Evolutionary conservation across 1,139 yeast genomes (phyloP).

Genomic region (Yamadazyma blattariae): DNA sequence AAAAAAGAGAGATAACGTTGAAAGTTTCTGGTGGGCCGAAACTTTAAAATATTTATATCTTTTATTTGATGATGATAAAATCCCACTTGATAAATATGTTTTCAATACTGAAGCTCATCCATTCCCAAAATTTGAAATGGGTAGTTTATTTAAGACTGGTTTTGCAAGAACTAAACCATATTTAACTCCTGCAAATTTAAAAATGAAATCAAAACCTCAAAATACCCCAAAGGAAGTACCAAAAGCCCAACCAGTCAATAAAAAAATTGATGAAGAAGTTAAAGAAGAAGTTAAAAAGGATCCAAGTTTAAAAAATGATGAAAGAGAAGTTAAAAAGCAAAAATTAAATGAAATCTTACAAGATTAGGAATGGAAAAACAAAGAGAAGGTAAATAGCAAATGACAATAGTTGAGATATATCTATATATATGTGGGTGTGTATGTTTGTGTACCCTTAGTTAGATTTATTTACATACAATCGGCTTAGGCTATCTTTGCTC

Average conservation of each 20-base stretch:
- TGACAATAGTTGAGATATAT: no score
- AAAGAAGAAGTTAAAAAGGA: conserved; percentile 34
- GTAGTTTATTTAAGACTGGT: conserved; percentile 58
- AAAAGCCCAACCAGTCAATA: conserved; percentile 44
- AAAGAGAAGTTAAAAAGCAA: conserved; percentile 22
- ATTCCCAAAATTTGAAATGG: conserved; percentile 66
- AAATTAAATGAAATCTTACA: conserved; percentile 24
- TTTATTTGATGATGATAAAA: conserved; percentile 64
- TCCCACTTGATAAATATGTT: conserved; percentile 65
- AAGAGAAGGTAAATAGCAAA: no score
- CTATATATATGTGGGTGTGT: no score
- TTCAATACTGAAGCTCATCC: conserved; percentile 96
- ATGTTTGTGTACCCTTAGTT: no score
- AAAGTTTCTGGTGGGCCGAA: conserved; percentile 93
- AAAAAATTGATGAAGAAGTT: conserved; percentile 36
- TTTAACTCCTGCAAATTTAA: neutral
- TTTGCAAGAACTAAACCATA: conserved; percentile 43
- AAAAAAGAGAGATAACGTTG: conserved; percentile 67
- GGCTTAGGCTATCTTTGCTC: no score
- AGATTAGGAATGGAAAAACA: conserved; percentile 9
- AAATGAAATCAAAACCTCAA: neutral
- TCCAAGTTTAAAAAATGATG: conserved; percentile 27
- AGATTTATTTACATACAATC: no score
- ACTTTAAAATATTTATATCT: conserved; percentile 86
- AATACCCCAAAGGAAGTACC: conserved; percentile 25